phyloP scores from a whole-genome alignment of 2,329 filamentous ascomycete species.

The Colletotrichum sp. region DNA sequence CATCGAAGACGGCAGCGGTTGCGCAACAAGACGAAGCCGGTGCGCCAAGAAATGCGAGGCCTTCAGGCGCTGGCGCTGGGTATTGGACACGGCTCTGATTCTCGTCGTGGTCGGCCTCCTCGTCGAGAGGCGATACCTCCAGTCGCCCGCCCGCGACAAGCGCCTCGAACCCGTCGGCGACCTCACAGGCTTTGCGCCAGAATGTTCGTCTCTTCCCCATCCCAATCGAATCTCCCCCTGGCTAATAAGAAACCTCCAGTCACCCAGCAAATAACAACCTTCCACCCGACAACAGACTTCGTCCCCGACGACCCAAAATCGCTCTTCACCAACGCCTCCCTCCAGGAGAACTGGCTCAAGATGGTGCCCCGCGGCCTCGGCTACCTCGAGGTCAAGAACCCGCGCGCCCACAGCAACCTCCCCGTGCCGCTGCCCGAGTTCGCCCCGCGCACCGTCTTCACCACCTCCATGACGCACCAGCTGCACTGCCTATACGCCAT shows the following conservation, averaged over 20 bases:
- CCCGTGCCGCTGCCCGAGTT: slow-evolving; percentile 37
- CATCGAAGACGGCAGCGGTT: not conserved
- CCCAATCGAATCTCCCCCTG: not conserved
- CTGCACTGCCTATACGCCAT: slow-evolving; percentile 47
- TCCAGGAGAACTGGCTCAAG: slow-evolving; percentile 38
- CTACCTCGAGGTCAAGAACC: slow-evolving; percentile 40
- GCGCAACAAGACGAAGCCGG: not conserved
- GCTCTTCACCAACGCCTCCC: slow-evolving; percentile 39
- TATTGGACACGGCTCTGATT: slow-evolving; percentile 39
- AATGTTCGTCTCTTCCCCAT: slow-evolving; percentile 28
- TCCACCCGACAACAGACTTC: slow-evolving; percentile 39
- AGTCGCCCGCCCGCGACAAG: slow-evolving; percentile 13
- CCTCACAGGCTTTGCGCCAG: slow-evolving; percentile 43
- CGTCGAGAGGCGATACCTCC: slow-evolving; percentile 31
- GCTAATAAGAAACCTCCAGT: slow-evolving; percentile 28
- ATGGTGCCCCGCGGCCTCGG: slow-evolving; percentile 46
- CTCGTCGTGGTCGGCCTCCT: slow-evolving; percentile 39
- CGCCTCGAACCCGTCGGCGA: slow-evolving; percentile 39
- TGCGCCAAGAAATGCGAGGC: not conserved
- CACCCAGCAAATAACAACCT: slow-evolving; percentile 42
- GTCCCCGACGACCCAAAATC: slow-evolving; percentile 42
- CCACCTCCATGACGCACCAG: slow-evolving; percentile 48
- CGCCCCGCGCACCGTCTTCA: slow-evolving; percentile 40
- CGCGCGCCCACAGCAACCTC: slow-evolving; percentile 38
- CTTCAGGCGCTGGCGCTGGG: slow-evolving; percentile 23